Conservation (phyloP, 2,329 filamentous ascomycete genomes). For the Balansia obtecta region DNA sequence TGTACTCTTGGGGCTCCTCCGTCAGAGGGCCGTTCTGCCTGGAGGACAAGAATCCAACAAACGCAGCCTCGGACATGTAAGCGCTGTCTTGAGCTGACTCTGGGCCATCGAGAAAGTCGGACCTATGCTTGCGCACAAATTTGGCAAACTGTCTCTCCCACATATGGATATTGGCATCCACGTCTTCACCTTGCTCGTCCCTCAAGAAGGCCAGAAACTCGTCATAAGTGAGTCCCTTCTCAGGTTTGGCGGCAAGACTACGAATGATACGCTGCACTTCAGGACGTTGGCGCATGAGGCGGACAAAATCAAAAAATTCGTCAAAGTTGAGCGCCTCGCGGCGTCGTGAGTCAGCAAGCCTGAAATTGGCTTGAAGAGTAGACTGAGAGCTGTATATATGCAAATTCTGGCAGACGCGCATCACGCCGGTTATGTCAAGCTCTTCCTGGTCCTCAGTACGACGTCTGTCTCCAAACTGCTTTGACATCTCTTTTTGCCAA, state of each 20-base stretch:
- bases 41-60: conserved; percentile 67
- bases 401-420: conserved; percentile 73
- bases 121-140: conserved; percentile 48
- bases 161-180: conserved; percentile 48
- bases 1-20: conserved; percentile 45
- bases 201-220: conserved; percentile 70
- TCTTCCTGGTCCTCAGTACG: conserved; percentile 48
- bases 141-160: conserved; percentile 67
- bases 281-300: conserved; percentile 68
- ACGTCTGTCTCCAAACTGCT: conserved; percentile 43
- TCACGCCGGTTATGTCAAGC: conserved; percentile 66
- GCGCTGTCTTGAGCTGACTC: conserved; percentile 34
- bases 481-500: conserved; percentile 76
- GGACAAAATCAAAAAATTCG: conserved; percentile 77
- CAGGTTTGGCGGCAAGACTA: conserved; percentile 42
- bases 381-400: conserved; percentile 81
- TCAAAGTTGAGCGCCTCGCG: conserved; percentile 59
- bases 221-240: conserved; percentile 52
- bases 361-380: conserved; percentile 62
- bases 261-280: conserved; percentile 69
- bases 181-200: conserved; percentile 62
- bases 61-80: conserved; percentile 62
- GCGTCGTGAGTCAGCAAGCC: conserved; percentile 52
- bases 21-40: conserved; percentile 57
- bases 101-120: conserved; percentile 29